phyloP scores from a whole-genome alignment of 768 basidiomycete species.

The Serendipita sp. region DNA sequence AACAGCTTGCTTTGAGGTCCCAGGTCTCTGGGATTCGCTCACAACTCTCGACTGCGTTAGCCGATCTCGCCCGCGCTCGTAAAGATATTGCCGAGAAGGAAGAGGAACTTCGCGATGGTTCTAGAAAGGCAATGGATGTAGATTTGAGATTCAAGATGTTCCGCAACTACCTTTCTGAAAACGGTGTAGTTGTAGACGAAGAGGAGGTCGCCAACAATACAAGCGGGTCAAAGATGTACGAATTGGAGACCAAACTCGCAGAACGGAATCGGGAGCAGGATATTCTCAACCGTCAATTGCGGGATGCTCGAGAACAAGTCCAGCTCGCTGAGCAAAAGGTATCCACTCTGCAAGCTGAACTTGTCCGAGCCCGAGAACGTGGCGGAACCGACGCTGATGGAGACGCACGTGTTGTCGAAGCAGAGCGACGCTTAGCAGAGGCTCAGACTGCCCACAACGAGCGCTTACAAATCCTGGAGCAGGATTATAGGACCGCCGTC shows the following conservation, averaged over 20 bases:
- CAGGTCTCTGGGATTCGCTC: conserved; percentile 61
- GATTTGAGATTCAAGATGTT: conserved; percentile 63
- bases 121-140: conserved; percentile 50
- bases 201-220: conserved; percentile 36
- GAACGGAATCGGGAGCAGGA: conserved; percentile 62
- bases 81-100: conserved; percentile 59
- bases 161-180: conserved; percentile 74
- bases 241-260: conserved; percentile 63
- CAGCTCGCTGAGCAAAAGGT: conserved; percentile 63
- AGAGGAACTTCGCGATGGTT: conserved; percentile 41
- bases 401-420: conserved; percentile 38
- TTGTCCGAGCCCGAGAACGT: conserved; percentile 47
- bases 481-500: conserved; percentile 91
- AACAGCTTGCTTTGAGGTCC: conserved; percentile 46
- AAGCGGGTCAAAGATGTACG: conserved; percentile 35
- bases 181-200: conserved; percentile 67
- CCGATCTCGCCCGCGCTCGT: conserved; percentile 53
- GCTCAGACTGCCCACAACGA: conserved; percentile 63
- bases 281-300: conserved; percentile 59
- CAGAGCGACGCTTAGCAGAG: conserved; percentile 67
- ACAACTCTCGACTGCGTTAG: conserved; percentile 51
- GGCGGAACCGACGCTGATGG: conserved; percentile 33
- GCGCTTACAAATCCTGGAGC: conserved; percentile 77
- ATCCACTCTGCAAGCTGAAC: conserved; percentile 43
- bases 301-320: conserved; percentile 45